Evolutionary conservation across 2,329 filamentous ascomycete species (phyloP), one percentile per base, ranked within the genome.

Genomic region (Aphanocladium album): DNA sequence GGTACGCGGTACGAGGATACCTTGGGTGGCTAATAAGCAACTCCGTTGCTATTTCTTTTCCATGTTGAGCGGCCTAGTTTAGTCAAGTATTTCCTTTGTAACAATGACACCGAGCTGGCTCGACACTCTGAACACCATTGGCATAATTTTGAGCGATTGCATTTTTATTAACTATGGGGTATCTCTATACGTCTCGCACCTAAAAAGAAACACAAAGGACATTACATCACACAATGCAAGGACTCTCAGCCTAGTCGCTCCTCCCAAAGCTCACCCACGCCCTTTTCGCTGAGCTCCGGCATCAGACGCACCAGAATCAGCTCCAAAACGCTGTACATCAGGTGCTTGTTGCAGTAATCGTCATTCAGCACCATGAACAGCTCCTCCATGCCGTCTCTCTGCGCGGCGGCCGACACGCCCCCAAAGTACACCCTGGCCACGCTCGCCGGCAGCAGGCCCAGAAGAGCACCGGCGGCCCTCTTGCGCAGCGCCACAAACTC

Each of bases 261-360:
- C 64, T 85, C 87, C 83, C 89, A 85, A 60, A 96, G 74, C 68
- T 91, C 89, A 60, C 80, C 79, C 33, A 91, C 83, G 41, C 86
- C 85, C 71, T 84, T 86, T 68, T 91, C 89, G 58, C 81, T 81
- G 68, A 98, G 73, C 76, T 99, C 95, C 5, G 95, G 95, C 70
- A 96, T 84, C 63, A 98, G 74, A 65, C 89, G 85, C 60, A 91
- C 83, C n/a, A 97, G 79, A 2, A 96, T 72, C 61, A 93, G 76
- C 76, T 99, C 95, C 37, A 98, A 76, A 52, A 95, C 80, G 49
- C 85, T 81, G 70, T 96, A 96, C 67, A 96, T 78, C 35, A 98
- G 78, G 76, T 97, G 92, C 77, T 93, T 96, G 76, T 99, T 99
- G 75, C 92, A 89, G 76, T 96, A 96, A 56, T 83, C 80, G 74